Percentiles rank a stretch among this genome's conserved stretches.
These are phyloP conservation scores for Wallacemonas rigidus DNA, from an alignment of 208 protist genomes.

Conservation along the genomic window DNA sequence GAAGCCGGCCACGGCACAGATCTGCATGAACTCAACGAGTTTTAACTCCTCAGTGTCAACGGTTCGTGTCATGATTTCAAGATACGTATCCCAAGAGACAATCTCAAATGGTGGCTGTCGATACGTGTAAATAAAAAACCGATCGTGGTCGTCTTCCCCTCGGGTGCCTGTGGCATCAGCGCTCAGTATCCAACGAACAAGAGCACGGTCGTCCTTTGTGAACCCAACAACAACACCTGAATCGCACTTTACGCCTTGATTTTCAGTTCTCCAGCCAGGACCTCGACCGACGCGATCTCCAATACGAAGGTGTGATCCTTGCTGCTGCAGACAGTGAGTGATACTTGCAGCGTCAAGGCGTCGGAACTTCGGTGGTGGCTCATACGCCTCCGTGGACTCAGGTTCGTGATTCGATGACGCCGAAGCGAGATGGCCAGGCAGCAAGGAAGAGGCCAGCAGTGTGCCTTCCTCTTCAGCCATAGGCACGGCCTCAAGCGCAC, in stretches of 20 bases:
- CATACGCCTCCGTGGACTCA: background rate
- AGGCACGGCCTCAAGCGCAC: background rate
- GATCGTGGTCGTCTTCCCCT: constrained; percentile 20
- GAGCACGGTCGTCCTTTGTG: constrained; percentile 50
- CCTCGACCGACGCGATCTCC: constrained; percentile 76
- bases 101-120: constrained; percentile 61
- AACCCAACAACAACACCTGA: constrained; percentile 73
- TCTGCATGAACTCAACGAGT: constrained; percentile 69
- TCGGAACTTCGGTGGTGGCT: constrained; percentile 6
- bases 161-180: constrained; percentile 30
- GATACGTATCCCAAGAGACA: constrained; percentile 56
- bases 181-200: constrained; percentile 73
- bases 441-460: background rate
- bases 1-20: constrained; percentile 59
- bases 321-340: background rate
- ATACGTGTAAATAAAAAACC: constrained; percentile 75
- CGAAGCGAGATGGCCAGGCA: background rate
- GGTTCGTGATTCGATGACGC: background rate
- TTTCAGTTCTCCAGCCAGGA: constrained; percentile 61
- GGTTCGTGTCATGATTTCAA: constrained; percentile 46
- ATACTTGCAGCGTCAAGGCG: background rate
- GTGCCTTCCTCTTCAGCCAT: background rate
- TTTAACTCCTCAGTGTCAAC: constrained; percentile 45
- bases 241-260: constrained; percentile 69
- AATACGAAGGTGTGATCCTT: constrained; percentile 6